phyloP scores from a whole-genome alignment of 116 monocot species.

The Cymodocea nodosa region DNA sequence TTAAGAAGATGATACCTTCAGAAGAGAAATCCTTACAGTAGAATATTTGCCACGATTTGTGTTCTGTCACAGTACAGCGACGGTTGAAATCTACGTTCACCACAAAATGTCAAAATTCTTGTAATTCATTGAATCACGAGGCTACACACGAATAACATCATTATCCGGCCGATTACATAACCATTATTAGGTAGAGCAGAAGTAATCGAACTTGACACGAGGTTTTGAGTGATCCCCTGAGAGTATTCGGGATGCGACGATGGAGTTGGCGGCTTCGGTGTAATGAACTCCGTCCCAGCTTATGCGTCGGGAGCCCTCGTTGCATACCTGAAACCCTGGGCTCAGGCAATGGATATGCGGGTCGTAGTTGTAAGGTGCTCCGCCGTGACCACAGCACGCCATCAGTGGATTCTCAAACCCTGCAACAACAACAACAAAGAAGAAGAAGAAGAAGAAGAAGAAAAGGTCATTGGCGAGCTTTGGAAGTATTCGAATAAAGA shows the following conservation, averaged over 20 bases:
- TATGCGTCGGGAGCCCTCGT: constrained; percentile 19
- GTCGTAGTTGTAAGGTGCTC: constrained; percentile 70
- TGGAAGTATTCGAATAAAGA: not conserved
- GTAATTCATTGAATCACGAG: too few species aligned
- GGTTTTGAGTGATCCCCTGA: constrained; percentile 42
- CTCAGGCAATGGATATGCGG: constrained; percentile 19
- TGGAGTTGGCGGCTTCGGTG: constrained; percentile 50
- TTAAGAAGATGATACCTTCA: too few species aligned
- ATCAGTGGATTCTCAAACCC: constrained; percentile 46
- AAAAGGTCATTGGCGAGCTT: not conserved
- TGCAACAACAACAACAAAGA: not conserved
- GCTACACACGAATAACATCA: too few species aligned
- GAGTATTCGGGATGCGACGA: constrained; percentile 44
- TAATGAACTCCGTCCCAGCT: constrained; percentile 85
- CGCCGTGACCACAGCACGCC: constrained; percentile 68
- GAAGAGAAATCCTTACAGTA: too few species aligned
- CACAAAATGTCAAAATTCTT: too few species aligned
- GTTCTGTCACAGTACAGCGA: too few species aligned
- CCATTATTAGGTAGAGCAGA: constrained; percentile 12
- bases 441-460: not conserved
- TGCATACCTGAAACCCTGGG: constrained; percentile 22
- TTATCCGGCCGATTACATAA: too few species aligned
- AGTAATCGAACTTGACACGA: constrained; percentile 36
- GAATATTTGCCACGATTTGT: too few species aligned
- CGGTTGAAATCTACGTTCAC: too few species aligned